phyloP scores from a whole-genome alignment of 2,329 filamentous ascomycete species.

The Thielaviopsis ethacetica region DNA sequence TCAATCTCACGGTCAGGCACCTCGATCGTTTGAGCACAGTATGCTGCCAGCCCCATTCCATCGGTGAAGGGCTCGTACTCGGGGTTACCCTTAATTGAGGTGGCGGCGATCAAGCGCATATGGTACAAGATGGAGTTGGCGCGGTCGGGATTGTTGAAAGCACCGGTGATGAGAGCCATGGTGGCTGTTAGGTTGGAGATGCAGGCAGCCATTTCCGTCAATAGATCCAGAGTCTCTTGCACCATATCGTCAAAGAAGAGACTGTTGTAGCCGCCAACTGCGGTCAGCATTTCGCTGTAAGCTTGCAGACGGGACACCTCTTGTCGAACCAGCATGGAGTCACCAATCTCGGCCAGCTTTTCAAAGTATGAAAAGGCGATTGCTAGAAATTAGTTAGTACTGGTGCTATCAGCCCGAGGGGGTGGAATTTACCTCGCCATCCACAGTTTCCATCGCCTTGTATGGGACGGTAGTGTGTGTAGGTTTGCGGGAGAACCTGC shows the following conservation, averaged over 20 bases:
- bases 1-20: slow-evolving; percentile 73
- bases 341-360: slow-evolving; percentile 52
- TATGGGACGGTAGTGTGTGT: slow-evolving; percentile 74
- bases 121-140: slow-evolving; percentile 76
- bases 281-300: slow-evolving; percentile 53
- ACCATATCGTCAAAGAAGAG: slow-evolving; percentile 71
- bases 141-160: slow-evolving; percentile 55
- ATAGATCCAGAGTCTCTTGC: slow-evolving; percentile 53
- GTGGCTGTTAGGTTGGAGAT: slow-evolving; percentile 38
- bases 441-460: slow-evolving; percentile 92
- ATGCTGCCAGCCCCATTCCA: slow-evolving; percentile 42
- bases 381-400: slow-evolving; percentile 33
- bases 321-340: slow-evolving; percentile 45
- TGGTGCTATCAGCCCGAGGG: background rate
- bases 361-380: slow-evolving; percentile 92
- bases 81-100: slow-evolving; percentile 64
- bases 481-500: slow-evolving; percentile 68
- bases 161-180: slow-evolving; percentile 35
- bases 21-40: slow-evolving; percentile 56
- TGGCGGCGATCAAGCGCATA: slow-evolving; percentile 62
- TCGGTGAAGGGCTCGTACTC: slow-evolving; percentile 60
- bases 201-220: slow-evolving; percentile 30
- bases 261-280: slow-evolving; percentile 52
- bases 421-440: slow-evolving; percentile 66
- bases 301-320: slow-evolving; percentile 59